phyloP scores from a whole-genome alignment of 331 rosid species.

The Malus hybrid region DNA sequence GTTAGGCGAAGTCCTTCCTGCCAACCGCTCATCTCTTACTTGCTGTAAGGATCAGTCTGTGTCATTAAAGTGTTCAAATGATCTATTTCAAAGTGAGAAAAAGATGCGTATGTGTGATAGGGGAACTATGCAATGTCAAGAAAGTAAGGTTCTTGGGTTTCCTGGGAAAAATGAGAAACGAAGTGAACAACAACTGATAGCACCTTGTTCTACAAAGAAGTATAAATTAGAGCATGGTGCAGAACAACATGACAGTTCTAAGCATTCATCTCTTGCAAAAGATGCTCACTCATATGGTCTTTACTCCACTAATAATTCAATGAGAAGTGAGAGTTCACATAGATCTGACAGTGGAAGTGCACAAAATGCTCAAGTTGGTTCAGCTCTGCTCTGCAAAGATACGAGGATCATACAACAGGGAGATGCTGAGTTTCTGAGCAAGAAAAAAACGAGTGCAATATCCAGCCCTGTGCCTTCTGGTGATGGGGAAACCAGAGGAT shows the following conservation, averaged over 20 bases:
- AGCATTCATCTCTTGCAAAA: constrained; percentile 29
- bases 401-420: constrained; percentile 20
- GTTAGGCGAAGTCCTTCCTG: constrained; percentile 57
- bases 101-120: constrained; percentile 21
- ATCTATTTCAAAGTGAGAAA: constrained; percentile 14
- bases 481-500: constrained; percentile 61
- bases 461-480: constrained; percentile 25
- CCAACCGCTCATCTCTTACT: constrained; percentile 70
- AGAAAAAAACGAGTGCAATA: constrained; percentile 22
- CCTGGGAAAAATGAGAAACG: constrained; percentile 31
- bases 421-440: constrained; percentile 23
- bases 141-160: constrained; percentile 28
- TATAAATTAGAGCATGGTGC: constrained; percentile 46
- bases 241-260: constrained; percentile 23
- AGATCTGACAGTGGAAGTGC: constrained; percentile 20
- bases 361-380: constrained; percentile 37
- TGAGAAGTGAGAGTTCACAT: constrained; percentile 25
- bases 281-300: constrained; percentile 11
- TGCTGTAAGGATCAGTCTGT: constrained; percentile 34
- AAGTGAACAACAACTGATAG: constrained; percentile 14
- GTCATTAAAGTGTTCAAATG: constrained; percentile 27
- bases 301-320: constrained; percentile 14
- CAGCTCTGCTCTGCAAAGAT: constrained; percentile 22
- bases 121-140: constrained; percentile 34
- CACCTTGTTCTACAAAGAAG: constrained; percentile 56